These are phyloP conservation scores for Moricandia arvensis DNA, from an alignment of 345 rosid species.

Conservation along the genomic window DNA sequence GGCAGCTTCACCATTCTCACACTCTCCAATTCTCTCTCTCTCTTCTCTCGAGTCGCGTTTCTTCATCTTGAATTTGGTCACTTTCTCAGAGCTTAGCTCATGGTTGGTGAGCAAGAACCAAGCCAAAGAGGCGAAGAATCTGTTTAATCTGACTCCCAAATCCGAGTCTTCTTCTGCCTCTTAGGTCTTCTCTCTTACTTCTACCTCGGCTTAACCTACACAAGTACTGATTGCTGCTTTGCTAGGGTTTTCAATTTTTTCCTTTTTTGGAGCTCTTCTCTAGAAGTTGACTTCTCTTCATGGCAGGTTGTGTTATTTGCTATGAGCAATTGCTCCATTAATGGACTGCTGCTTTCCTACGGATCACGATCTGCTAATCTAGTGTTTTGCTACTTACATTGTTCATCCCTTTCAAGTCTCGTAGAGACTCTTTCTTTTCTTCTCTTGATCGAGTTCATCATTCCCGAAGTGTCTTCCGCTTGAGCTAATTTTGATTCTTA, in stretches of 20 bases:
- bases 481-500: slow-evolving; percentile 9
- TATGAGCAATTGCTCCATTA: slow-evolving; percentile 46
- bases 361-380: slow-evolving; percentile 41
- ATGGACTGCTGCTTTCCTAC: slow-evolving; percentile 52
- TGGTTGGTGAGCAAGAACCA: slow-evolving; percentile 10
- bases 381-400: slow-evolving; percentile 39
- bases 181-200: slow-evolving; percentile 15
- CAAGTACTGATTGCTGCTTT: not conserved
- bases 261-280: not conserved
- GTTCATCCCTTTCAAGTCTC: slow-evolving; percentile 31
- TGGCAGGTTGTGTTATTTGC: slow-evolving; percentile 28
- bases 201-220: not conserved
- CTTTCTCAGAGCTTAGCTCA: not conserved
- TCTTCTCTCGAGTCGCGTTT: slow-evolving; percentile 21
- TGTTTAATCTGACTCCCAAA: slow-evolving; percentile 30
- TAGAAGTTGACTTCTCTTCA: slow-evolving; percentile 14
- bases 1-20: slow-evolving; percentile 32
- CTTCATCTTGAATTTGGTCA: not conserved
- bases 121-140: not conserved
- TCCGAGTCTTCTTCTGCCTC: slow-evolving; percentile 26
- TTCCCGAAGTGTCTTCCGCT: not conserved
- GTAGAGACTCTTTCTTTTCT: slow-evolving; percentile 6
- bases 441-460: not conserved
- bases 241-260: slow-evolving; percentile 28
- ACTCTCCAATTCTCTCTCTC: slow-evolving; percentile 9